A percentile compares a stretch with the other conserved stretches of the same genome.
These are phyloP conservation scores for Calamus simplicifolius DNA, from an alignment of 176 grass and related monocot species.

Conservation along the genomic window DNA sequence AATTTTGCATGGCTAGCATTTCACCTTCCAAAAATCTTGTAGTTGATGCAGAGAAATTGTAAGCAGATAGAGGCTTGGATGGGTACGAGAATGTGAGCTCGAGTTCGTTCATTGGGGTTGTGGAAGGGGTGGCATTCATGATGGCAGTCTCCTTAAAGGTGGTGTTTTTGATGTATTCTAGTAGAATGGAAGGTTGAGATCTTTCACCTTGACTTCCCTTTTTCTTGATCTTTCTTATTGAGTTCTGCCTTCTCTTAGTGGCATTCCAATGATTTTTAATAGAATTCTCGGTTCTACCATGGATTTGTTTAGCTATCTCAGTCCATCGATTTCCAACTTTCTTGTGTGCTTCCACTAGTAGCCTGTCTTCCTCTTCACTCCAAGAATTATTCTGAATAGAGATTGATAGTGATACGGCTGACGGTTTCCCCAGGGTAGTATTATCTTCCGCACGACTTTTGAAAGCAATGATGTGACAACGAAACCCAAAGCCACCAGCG, in stretches of 20 bases:
- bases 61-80: too few relatives aligned
- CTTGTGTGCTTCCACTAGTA: constrained; percentile 41
- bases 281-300: constrained; percentile 58
- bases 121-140: neutral
- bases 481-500: too few relatives aligned
- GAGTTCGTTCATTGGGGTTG: neutral
- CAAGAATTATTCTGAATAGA: constrained; percentile 44
- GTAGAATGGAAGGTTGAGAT: constrained; percentile 26
- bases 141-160: neutral
- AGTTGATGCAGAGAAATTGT: neutral
- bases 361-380: constrained; percentile 51
- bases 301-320: constrained; percentile 37
- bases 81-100: too few relatives aligned
- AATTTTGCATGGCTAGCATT: too few relatives aligned
- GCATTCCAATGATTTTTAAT: constrained; percentile 96
- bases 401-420: too few relatives aligned
- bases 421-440: too few relatives aligned
- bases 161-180: constrained; percentile 53
- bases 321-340: constrained; percentile 55
- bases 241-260: constrained; percentile 44
- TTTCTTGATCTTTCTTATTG: constrained; percentile 45
- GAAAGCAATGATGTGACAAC: too few relatives aligned
- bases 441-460: too few relatives aligned
- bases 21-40: neutral
- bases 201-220: constrained; percentile 24